Conservation (phyloP, 345 rosid species). For the Limnanthes douglasii region DNA sequence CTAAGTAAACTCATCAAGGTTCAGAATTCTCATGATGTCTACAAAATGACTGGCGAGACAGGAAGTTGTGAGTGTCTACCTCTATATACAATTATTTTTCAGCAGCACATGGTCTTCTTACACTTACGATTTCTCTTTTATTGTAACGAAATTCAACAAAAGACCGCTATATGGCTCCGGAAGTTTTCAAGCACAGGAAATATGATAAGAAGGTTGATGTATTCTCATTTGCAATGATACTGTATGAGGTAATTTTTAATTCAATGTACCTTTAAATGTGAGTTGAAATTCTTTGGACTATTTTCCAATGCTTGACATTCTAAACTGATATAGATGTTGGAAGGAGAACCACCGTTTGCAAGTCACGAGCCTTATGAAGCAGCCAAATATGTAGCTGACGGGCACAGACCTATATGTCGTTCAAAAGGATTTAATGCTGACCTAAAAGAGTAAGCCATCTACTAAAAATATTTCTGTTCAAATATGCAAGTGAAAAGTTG, state of each 20-base stretch:
- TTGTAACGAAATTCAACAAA: constrained; percentile 18
- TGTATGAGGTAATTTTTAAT: constrained; percentile 55
- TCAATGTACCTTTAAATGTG: not conserved
- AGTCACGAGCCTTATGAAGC: constrained; percentile 90
- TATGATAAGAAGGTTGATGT: constrained; percentile 99
- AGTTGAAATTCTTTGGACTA: too few relatives aligned
- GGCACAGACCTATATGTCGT: constrained; percentile 71
- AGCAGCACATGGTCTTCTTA: constrained; percentile 4
- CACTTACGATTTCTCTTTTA: constrained; percentile 11
- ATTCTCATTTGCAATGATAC: constrained; percentile 96
- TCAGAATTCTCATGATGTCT: constrained; percentile 90
- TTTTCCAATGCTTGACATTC: too few relatives aligned
- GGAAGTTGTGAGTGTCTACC: constrained; percentile 78
- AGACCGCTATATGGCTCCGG: constrained; percentile 99
- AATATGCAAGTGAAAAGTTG: too few relatives aligned
- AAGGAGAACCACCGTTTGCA: constrained; percentile 85
- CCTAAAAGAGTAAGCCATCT: constrained; percentile 62
- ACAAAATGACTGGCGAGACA: constrained; percentile 99
- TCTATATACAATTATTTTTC: not conserved
- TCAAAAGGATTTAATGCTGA: constrained; percentile 64
- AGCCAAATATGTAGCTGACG: constrained; percentile 84
- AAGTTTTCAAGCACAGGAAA: constrained; percentile 91
- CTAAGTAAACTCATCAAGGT: constrained; percentile 95
- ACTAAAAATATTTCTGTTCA: too few relatives aligned
- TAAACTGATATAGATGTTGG: constrained; percentile 61